phyloP scores from a whole-genome alignment of 2,329 filamentous ascomycete genomes.

The Cladosporium sp. region DNA sequence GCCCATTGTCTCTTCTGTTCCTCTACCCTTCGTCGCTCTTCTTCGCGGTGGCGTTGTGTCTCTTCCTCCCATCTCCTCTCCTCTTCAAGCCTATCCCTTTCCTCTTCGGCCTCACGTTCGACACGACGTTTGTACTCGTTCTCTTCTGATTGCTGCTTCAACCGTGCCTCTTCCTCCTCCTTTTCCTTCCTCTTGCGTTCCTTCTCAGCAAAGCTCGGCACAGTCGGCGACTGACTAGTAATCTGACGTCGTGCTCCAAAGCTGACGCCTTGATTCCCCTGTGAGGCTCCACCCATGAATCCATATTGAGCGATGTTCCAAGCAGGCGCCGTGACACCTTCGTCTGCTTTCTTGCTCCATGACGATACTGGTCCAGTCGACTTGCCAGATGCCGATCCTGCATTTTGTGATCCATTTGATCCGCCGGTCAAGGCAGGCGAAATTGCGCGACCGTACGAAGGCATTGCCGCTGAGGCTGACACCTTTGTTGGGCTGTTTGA shows the following conservation, averaged over 20 bases:
- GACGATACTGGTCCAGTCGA: conserved; percentile 64
- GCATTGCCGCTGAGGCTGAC: conserved; percentile 26
- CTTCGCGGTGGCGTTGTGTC: conserved; percentile 55
- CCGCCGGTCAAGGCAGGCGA: conserved; percentile 47
- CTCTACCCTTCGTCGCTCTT: conserved; percentile 56
- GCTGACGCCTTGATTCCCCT: conserved; percentile 88
- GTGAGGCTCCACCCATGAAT: conserved; percentile 95
- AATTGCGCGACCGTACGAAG: conserved; percentile 33
- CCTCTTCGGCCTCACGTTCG: conserved; percentile 58
- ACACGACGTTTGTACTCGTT: conserved; percentile 45
- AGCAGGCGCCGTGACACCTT: conserved; percentile 75
- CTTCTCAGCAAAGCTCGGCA: conserved; percentile 81
- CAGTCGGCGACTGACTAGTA: conserved; percentile 71
- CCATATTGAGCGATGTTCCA: conserved; percentile 99
- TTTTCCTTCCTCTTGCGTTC: conserved; percentile 62
- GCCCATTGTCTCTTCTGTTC: conserved; percentile 72
- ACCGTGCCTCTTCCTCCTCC: conserved; percentile 51
- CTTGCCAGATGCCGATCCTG: conserved; percentile 43
- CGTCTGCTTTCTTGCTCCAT: conserved; percentile 84
- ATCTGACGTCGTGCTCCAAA: conserved; percentile 93
- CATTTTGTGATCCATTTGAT: conserved; percentile 55
- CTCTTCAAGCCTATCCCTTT: conserved; percentile 58
- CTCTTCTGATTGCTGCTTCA: conserved; percentile 49
- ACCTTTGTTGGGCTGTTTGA: conserved; percentile 15
- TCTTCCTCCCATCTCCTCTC: conserved; percentile 65